phyloP scores from a whole-genome alignment of 495 filamentous ascomycete species.

The Penicillium tannophilum region DNA sequence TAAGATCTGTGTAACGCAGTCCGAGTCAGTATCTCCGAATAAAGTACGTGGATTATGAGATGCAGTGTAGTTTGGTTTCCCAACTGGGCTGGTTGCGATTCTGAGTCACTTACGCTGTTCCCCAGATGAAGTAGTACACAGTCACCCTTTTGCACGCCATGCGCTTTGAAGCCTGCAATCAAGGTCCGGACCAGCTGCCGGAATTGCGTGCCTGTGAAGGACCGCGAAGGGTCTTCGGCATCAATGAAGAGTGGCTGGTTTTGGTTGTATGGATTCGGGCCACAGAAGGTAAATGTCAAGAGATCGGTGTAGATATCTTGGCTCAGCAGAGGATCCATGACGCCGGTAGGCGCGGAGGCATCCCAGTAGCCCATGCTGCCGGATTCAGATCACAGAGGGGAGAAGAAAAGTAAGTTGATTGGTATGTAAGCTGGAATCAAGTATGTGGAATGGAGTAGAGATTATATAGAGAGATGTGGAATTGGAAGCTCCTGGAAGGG shows the following conservation, averaged over 20 bases:
- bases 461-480: background rate
- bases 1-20: constrained; percentile 36
- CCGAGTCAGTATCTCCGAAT: constrained; percentile 3
- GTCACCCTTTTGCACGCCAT: constrained; percentile 56
- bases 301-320: constrained; percentile 40
- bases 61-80: background rate
- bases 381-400: constrained; percentile 2
- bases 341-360: constrained; percentile 21
- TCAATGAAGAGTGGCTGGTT: constrained; percentile 57
- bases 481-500: background rate
- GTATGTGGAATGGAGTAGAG: background rate
- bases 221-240: constrained; percentile 54
- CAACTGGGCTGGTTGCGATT: background rate
- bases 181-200: constrained; percentile 51
- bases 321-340: constrained; percentile 22
- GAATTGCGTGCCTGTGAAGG: constrained; percentile 56
- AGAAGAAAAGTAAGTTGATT: background rate
- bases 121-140: constrained; percentile 63
- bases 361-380: constrained; percentile 37
- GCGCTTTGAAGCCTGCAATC: constrained; percentile 56
- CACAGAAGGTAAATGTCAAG: constrained; percentile 43
- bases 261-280: constrained; percentile 36
- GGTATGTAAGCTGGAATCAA: background rate
- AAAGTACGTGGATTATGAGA: constrained; percentile 2
- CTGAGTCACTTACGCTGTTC: constrained; percentile 52